A percentile compares a stretch with the other conserved stretches of the same genome.
These are phyloP conservation scores for Xerocomus nothofagi DNA, from an alignment of 1,284 basidiomycete genomes.

Conservation along the genomic window DNA sequence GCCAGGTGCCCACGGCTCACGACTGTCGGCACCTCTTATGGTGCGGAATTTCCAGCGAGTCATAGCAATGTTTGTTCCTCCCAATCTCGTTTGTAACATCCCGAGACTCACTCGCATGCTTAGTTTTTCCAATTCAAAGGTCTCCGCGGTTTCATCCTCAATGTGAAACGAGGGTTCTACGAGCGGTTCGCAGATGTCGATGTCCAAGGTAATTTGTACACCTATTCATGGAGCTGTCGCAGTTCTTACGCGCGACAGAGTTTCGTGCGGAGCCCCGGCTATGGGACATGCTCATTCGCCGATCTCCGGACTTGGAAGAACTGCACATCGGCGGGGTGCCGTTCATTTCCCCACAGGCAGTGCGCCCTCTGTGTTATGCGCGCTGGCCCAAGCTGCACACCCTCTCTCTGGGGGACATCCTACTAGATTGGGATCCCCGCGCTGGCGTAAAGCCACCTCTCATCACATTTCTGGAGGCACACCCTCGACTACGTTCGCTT, in stretches of 20 bases:
- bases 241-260: slow-evolving; percentile 17
- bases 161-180: slow-evolving; percentile 60
- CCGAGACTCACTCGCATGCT: slow-evolving; percentile 8
- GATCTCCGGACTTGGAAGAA: slow-evolving; percentile 62
- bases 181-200: slow-evolving; percentile 53
- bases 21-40: slow-evolving; percentile 59
- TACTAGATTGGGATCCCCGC: slow-evolving; percentile 49
- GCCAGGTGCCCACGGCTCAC: slow-evolving; percentile 61
- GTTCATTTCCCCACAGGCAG: slow-evolving; percentile 43
- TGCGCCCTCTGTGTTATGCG: slow-evolving; percentile 43
- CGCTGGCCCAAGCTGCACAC: slow-evolving; percentile 62
- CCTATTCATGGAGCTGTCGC: background rate
- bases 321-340: slow-evolving; percentile 58
- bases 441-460: slow-evolving; percentile 52
- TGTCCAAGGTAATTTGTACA: slow-evolving; percentile 48
- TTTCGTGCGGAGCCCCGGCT: slow-evolving; percentile 38
- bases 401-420: slow-evolving; percentile 61
- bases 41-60: slow-evolving; percentile 53
- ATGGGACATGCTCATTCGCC: slow-evolving; percentile 66
- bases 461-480: slow-evolving; percentile 63
- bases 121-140: slow-evolving; percentile 67
- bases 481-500: slow-evolving; percentile 53
- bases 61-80: slow-evolving; percentile 58
- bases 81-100: background rate
- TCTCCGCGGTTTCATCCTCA: slow-evolving; percentile 59